Base-by-base conservation (phyloP, 1,139 yeast genomes). In the Saccharomyces hybrid region DNA sequence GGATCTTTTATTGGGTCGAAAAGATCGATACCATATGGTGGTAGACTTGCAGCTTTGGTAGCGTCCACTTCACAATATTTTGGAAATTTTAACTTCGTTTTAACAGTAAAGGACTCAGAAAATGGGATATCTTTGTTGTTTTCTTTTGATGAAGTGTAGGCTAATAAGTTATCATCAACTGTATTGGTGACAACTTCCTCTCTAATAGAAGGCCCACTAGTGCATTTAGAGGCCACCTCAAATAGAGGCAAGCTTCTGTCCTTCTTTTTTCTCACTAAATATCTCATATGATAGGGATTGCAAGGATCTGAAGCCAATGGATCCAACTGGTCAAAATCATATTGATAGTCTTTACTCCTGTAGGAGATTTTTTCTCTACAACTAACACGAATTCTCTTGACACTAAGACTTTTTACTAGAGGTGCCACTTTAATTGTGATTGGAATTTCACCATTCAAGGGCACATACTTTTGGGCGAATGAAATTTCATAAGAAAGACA, bases 401-500 rank as follows among this genome's bases (percentile, higher is more conserved):
- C 75, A 38, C 78, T 74, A 3, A 90, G 79, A 59, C 83, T 81
- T 66, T 85, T 85, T 3, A 81, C 82, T 57, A 88, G 65, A 0
- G 97, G 96, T 1, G 85, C 80, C 44, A 90, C 75, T 66, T 86
- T 87, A 60, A 90, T 78, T 61, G 83, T 83, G 31, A 83, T 68
- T 6, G 81, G 78, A 11, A 81, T 65, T 51, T 82, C 83, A 7
- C 84, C 78, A 2, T 91, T 91, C 52, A 89, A 74, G 0, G 91
- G 77, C 5, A 88, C 82, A 69, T 80, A 88, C 63, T 88, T 88
- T 58, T 80, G 79, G 0, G 95, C 95, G 54, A 89, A 78, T 0
- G 89, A 80, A 32, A 90, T 79, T 61, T 87, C 88, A 69, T 90
- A 90, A 57, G 84, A 86, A 48, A 90, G 73, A 0, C 93, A 71